These are phyloP conservation scores for Pleurotus tuber-regium DNA, from an alignment of 768 basidiomycete species.

Conservation along the genomic window DNA sequence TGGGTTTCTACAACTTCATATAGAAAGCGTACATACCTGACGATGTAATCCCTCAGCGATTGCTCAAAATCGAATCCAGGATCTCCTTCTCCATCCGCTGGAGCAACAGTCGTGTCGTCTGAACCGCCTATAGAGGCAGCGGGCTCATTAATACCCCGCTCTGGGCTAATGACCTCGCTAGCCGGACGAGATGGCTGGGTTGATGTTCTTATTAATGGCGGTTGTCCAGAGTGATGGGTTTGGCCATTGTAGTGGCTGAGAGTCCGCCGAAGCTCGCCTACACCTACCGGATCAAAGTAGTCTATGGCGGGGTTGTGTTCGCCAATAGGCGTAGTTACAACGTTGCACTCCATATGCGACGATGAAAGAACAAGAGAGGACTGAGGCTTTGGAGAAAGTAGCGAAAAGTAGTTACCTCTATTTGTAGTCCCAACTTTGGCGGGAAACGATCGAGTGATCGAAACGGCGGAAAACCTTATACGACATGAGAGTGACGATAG, in stretches of 20 bases:
- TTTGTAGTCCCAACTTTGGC: no score
- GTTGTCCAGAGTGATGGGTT: background rate
- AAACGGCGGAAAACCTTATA: no score
- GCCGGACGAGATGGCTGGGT: background rate
- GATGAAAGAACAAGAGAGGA: background rate
- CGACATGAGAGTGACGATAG: no score
- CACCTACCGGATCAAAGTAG: slow-evolving; percentile 6
- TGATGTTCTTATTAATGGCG: background rate
- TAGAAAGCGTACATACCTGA: background rate
- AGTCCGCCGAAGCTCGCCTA: slow-evolving; percentile 1
- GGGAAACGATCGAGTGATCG: no score
- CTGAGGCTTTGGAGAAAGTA: no score
- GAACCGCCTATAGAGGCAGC: background rate
- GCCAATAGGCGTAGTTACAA: background rate
- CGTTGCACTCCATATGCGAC: slow-evolving; percentile 6
- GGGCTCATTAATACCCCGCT: background rate
- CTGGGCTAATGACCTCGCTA: background rate
- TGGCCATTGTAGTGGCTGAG: background rate
- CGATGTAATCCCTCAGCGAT: background rate
- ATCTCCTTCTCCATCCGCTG: background rate
- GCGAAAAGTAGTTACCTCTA: no score
- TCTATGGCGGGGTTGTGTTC: slow-evolving; percentile 7
- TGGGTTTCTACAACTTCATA: no score
- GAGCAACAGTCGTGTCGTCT: background rate
- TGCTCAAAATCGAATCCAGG: slow-evolving; percentile 3